Evolutionary conservation across 2,329 filamentous ascomycete genomes (phyloP), one percentile per base, ranked within the genome.

Genomic region (Neonectria neomacrospora): DNA sequence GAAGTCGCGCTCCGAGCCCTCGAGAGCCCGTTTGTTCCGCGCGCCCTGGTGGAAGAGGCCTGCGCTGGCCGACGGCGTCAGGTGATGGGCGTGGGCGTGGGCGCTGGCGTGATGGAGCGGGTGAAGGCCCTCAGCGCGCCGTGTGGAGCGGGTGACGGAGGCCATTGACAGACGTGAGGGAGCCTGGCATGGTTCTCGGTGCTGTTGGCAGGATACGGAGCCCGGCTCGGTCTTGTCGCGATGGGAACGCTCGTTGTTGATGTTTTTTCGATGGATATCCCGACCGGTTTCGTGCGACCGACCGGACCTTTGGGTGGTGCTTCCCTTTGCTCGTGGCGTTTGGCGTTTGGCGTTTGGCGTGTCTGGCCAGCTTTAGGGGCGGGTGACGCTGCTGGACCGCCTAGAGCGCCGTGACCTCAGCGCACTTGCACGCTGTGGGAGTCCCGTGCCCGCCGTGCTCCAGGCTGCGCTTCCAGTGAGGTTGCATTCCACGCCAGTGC

Each of bases 111-210:
- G 72, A 69, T 73, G 72, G 67, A 78, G 75, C 69, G 78, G 75
- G 66, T 78, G 76, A 72, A 80, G 79, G 73, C 78, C 81, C 73
- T 84, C 82, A 80, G 79, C 78, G 79, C 82, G 81, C 77, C 81
- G 77, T 71, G 78, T 80, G 74, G 83, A 83, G 78, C 83, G 82
- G 73, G 82, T 83, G 77, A 81, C 76, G 72, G 83, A 84, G 73
- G 83, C 82, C 82, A 85, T 85, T 78, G 80, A 76, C 73, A 74
- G 70, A 70, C 64, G 71, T 68, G 64, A 61, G 69, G 68, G 72
- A 72, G 73, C 75, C 76, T 75, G 74, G 77, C 78, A 80, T 80
- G 73, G 73, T 80, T 74, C 72, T 74, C 67, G 57, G 65, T 64
- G 53, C 65, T 68, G 60, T 63, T 65, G 60, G 64, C 63, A 70